Conservation (phyloP, 2,329 filamentous ascomycete species). For the Penicillium sp. region DNA sequence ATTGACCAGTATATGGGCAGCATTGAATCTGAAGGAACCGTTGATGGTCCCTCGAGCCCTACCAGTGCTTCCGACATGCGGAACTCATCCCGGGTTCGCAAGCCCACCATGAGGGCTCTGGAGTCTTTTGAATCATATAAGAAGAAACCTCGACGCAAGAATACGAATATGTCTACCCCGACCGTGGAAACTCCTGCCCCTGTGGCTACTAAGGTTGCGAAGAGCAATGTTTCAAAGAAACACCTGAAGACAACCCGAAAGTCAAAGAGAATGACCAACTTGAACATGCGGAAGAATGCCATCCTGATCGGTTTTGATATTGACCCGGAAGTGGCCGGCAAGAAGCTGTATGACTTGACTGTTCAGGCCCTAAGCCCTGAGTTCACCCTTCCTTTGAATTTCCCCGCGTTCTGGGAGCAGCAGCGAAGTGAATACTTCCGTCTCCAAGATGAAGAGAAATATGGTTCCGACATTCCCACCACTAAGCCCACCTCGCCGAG, state of each 20-base stretch:
- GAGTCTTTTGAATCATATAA: constrained; percentile 23
- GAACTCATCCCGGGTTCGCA: constrained; percentile 29
- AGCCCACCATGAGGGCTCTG: constrained; percentile 31
- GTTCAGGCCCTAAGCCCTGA: constrained; percentile 8
- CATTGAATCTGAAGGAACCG: constrained; percentile 8
- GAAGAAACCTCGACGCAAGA: constrained; percentile 12
- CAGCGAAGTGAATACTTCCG: constrained; percentile 5
- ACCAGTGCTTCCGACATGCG: constrained; percentile 20
- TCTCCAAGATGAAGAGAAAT: background rate
- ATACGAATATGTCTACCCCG: background rate
- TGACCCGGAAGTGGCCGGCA: constrained; percentile 3
- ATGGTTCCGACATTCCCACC: background rate
- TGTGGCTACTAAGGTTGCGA: background rate
- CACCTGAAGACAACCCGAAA: constrained; percentile 3
- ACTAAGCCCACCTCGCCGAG: background rate
- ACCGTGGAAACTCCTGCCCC: background rate
- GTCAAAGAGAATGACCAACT: constrained; percentile 5
- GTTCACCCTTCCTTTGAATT: constrained; percentile 10
- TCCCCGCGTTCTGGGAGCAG: constrained; percentile 3
- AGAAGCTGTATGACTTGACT: constrained; percentile 10
- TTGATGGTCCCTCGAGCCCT: constrained; percentile 14
- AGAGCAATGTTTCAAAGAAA: background rate
- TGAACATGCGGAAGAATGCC: background rate
- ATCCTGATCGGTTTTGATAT: constrained; percentile 9
- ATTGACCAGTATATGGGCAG: constrained; percentile 17